These are phyloP conservation scores for Acacia pycnantha DNA, from an alignment of 331 rosid genomes.

Conservation along the genomic window DNA sequence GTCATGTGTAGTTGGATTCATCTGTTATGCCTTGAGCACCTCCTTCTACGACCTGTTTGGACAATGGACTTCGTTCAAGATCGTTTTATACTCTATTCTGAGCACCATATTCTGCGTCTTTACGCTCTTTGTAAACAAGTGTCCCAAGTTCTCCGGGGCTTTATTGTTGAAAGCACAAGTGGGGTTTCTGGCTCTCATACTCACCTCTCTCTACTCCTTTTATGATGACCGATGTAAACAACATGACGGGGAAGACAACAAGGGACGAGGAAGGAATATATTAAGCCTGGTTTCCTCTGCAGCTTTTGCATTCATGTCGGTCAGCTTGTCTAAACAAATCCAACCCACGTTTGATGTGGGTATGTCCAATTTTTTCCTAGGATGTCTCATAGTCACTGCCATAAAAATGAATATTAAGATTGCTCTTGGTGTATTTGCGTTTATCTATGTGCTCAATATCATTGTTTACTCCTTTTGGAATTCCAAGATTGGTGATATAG, in stretches of 20 bases:
- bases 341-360: background rate
- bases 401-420: slow-evolving; percentile 16
- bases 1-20: background rate
- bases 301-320: slow-evolving; percentile 20
- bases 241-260: background rate
- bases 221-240: slow-evolving; percentile 1
- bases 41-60: background rate
- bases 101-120: background rate
- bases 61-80: background rate
- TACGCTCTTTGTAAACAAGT: background rate
- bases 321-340: slow-evolving; percentile 16
- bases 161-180: background rate
- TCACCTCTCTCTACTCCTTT: background rate
- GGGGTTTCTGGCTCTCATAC: background rate
- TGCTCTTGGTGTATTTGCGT: background rate
- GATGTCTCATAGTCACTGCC: background rate
- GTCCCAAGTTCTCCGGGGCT: background rate
- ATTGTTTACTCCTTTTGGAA: background rate
- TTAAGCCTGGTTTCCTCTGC: background rate
- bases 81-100: background rate
- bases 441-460: background rate
- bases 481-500: background rate
- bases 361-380: background rate
- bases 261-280: background rate
- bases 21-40: background rate